Evolutionary conservation across 202 grass and related monocot genomes (phyloP).

Genomic region (Panicum virgatum): DNA sequence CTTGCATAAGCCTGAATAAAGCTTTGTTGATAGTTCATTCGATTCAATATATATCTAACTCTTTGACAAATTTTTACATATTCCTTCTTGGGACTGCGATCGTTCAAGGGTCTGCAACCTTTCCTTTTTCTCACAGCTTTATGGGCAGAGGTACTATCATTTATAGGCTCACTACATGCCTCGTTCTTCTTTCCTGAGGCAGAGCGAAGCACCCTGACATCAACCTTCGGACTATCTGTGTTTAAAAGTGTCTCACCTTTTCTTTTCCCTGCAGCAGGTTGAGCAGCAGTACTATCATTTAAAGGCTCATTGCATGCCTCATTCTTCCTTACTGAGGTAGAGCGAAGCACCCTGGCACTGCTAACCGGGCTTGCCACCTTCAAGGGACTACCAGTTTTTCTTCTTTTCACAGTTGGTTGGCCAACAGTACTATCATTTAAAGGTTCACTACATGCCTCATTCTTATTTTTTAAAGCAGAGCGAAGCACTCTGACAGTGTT

Average conservation of each 20-base stretch:
- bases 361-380: constrained; percentile 31
- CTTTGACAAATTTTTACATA: constrained; percentile 56
- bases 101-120: constrained; percentile 34
- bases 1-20: constrained; percentile 89
- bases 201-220: constrained; percentile 21
- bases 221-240: constrained; percentile 24
- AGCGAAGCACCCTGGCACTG: constrained; percentile 30
- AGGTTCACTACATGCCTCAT: constrained; percentile 24
- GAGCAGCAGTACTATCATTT: constrained; percentile 2
- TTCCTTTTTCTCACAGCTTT: constrained; percentile 18
- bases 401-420: constrained; percentile 46
- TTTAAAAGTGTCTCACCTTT: constrained; percentile 38
- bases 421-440: constrained; percentile 15
- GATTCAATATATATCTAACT: constrained; percentile 82
- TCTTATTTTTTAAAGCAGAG: constrained; percentile 38
- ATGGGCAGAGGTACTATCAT: constrained; percentile 25
- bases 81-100: constrained; percentile 47
- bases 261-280: constrained; percentile 24
- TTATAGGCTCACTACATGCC: background rate
- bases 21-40: constrained; percentile 93
- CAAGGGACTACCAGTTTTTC: constrained; percentile 43
- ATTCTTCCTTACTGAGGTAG: constrained; percentile 24
- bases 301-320: background rate
- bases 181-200: constrained; percentile 24
- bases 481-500: constrained; percentile 33